Evolutionary conservation across 2,329 filamentous ascomycete species (phyloP), one percentile per base, ranked within the genome.

Genomic region (Monilinia aucupariae): DNA sequence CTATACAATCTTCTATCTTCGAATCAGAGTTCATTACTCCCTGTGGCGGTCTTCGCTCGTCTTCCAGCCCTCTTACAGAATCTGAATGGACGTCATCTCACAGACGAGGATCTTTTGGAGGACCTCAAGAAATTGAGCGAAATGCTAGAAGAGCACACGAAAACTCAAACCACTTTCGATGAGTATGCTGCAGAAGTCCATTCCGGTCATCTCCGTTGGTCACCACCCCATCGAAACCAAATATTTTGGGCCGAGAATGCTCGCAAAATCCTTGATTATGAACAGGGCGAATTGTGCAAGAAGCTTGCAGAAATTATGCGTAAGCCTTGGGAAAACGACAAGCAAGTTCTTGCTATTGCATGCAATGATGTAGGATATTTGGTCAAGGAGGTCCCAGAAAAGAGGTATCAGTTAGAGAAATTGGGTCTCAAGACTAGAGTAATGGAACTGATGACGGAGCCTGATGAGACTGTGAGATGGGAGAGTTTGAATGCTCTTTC

Each of bases 1-100:
- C 83, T 99, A 48, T 84, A 89, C 74, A 97, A 96, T 77, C 86
- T 99, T 51, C 85, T 97, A 45, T 79, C 79, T 51, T 79, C 80
- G 65, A 87, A 91, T 80, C 76, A 84, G 78, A 79, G 89, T 82
- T 82, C 89, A 74, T 77, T 87, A 75, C 86, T 97, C 62, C 92
- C 93, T 9, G 88, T 89, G 3, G 92, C 94, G 1, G 88, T 94
- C 27, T 88, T 96, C 64, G 91, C 91, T 58, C 88, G 91, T 64
- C 85, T 97, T 41, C 93, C 86, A 4, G 77, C 80, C 6, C 77
- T 87, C n/a, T 77, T 89, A 45, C 80, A 85, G 66, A 88, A 87
- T 71, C 78, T 88, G 50, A 78, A 78, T 63, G 79, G 81, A 55
- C 83, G 86, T 64, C 85, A 88, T 74, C 78, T 87, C 66, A 81